Evolutionary conservation across 1,284 basidiomycete species (phyloP), one percentile per base, ranked within the genome.

Genomic region (Trametes versicolor): DNA sequence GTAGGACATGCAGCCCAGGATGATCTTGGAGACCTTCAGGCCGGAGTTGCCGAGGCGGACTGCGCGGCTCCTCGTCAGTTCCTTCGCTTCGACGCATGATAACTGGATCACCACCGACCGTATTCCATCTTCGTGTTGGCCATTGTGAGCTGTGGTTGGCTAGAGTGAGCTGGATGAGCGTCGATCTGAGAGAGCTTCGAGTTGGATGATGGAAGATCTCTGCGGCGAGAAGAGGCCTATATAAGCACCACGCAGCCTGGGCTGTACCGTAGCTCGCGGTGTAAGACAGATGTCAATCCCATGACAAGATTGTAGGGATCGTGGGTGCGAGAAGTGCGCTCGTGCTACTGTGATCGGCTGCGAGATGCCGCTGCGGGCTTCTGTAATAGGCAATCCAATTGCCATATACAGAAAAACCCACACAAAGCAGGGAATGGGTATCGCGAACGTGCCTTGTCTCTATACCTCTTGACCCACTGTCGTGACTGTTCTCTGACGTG

Each of bases 1-100:
- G 64, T 82, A 84, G 15, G 72, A 73, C 82, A 84, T 83, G 64
- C 78, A 79, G 12, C 81, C 81, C 5, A 83, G 72, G 69, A 83
- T 81, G 64, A 82, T 76, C 66, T 74, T 77, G 12, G 80, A 81
- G 17, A 81, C 80, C 66, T 83, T 83, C 54, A 85, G 73, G 1
- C 82, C 83, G 7, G 79, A 81, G 58, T 80, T 80, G 21, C 83
- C 83, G 13, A 85, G 48, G 48, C 48, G 48, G 13, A 49, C 48
- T 49, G 21, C 21, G n/a, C 23, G 10, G 6, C 21, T 7, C 15
- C 45, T 23, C 45, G 25, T 25, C 23, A 23, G 10, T 19, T 45
- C 8, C 17, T 19, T 23, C 3, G 45, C 10, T 4, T 23, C 2
- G 2, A 39, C 37, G 13, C 12, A 4, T 39, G 15, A 39, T 39